phyloP scores from a whole-genome alignment of 2,329 filamentous ascomycete genomes.

The Trichoderma simmonsii region DNA sequence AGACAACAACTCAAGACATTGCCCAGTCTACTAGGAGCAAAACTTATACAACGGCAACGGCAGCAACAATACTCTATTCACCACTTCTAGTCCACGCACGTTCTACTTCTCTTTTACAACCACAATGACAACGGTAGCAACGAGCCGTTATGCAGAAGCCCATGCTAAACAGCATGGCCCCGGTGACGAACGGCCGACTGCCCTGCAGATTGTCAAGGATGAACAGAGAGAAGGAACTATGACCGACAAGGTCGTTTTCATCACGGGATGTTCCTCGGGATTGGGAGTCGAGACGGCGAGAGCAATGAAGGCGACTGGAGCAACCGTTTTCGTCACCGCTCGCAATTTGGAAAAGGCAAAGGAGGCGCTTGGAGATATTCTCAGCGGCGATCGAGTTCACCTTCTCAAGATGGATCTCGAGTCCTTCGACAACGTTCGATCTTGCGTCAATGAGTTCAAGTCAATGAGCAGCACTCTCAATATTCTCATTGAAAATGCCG shows the following conservation, averaged over 20 bases:
- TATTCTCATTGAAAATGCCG: conserved; percentile 46
- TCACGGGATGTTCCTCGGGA: conserved; percentile 44
- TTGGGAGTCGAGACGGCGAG: conserved; percentile 44
- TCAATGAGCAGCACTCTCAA: conserved; percentile 24
- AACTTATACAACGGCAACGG: neutral
- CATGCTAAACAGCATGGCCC: conserved; percentile 38
- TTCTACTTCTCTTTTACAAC: neutral
- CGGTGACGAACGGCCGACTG: conserved; percentile 41
- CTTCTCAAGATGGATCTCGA: conserved; percentile 28
- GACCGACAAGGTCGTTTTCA: conserved; percentile 37
- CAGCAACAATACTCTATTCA: neutral
- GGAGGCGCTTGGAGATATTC: conserved; percentile 21
- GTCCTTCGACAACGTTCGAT: conserved; percentile 27
- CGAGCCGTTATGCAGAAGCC: conserved; percentile 19
- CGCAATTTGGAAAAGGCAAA: conserved; percentile 27
- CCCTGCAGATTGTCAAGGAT: conserved; percentile 38
- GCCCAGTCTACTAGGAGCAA: neutral
- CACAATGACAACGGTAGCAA: neutral
- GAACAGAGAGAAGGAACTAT: conserved; percentile 33
- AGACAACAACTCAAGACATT: neutral
- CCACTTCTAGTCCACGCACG: neutral
- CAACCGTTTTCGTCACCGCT: conserved; percentile 26
- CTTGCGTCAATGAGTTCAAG: conserved; percentile 23
- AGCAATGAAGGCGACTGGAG: conserved; percentile 40
- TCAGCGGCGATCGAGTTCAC: conserved; percentile 20